Evolutionary conservation across 768 basidiomycete genomes (phyloP).

Genomic region (Hortiboletus flavorubellus): DNA sequence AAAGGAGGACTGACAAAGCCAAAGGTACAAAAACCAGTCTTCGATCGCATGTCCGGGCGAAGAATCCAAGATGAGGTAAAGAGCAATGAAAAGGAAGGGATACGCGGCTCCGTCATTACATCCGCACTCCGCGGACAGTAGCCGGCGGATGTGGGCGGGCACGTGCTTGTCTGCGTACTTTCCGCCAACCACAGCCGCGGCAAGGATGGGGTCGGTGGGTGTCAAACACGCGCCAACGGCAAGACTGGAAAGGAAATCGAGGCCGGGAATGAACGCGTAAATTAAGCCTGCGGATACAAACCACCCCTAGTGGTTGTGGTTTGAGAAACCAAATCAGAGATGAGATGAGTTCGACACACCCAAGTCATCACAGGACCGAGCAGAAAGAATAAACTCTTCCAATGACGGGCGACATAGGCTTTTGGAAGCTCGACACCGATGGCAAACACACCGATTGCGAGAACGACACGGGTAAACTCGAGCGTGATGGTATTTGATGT

Average conservation of each 20-base stretch:
- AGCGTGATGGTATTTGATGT: slow-evolving; percentile 75
- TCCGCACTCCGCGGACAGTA: slow-evolving; percentile 75
- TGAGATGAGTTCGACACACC: slow-evolving; percentile 44
- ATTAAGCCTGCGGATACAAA: slow-evolving; percentile 90
- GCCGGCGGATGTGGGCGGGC: slow-evolving; percentile 69
- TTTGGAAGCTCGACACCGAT: slow-evolving; percentile 97
- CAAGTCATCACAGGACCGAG: slow-evolving; percentile 81
- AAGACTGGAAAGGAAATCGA: slow-evolving; percentile 85
- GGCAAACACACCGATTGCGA: slow-evolving; percentile 96
- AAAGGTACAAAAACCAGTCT: slow-evolving; percentile 85
- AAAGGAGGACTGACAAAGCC: slow-evolving; percentile 66
- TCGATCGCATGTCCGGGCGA: slow-evolving; percentile 62
- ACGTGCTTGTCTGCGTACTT: slow-evolving; percentile 99
- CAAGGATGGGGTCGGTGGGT: slow-evolving; percentile 57
- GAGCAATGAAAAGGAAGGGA: slow-evolving; percentile 86
- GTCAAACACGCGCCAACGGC: slow-evolving; percentile 92
- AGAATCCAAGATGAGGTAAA: slow-evolving; percentile 78
- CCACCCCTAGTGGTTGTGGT: slow-evolving; percentile 65
- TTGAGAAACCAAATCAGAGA: slow-evolving; percentile 5
- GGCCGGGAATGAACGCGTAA: slow-evolving; percentile 84
- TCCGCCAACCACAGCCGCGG: slow-evolving; percentile 72
- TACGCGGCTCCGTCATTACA: slow-evolving; percentile 98
- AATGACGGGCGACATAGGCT: slow-evolving; percentile 91
- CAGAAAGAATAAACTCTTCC: slow-evolving; percentile 84
- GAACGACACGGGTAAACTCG: slow-evolving; percentile 85